phyloP scores from a whole-genome alignment of 805 yeast species.

The Candida ponderosae region DNA sequence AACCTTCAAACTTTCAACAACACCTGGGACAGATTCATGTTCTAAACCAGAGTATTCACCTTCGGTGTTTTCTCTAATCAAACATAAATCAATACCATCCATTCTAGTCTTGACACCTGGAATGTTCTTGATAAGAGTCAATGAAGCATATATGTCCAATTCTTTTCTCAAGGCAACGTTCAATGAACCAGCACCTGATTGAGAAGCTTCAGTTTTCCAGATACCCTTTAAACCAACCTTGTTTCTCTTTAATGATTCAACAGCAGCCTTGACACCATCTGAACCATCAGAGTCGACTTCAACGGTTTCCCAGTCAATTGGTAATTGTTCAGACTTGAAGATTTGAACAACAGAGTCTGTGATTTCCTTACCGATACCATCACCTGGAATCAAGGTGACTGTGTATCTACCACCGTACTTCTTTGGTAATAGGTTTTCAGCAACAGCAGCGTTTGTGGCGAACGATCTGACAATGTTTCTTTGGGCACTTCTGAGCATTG shows the following conservation, averaged over 20 bases:
- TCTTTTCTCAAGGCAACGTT: conserved; percentile 97
- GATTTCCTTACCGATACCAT: conserved; percentile 95
- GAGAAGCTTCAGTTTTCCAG: conserved; percentile 81
- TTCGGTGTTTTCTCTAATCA: conserved; percentile 98
- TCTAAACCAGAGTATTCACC: conserved; percentile 98
- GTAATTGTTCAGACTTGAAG: conserved; percentile 80
- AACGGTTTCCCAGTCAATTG: conserved; percentile 88
- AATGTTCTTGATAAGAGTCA: conserved; percentile 87
- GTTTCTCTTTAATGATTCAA: conserved; percentile 87
- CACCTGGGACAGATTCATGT: conserved; percentile 96
- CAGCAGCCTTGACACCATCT: conserved; percentile 73
- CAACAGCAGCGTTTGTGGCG: conserved; percentile 49
- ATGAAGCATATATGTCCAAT: conserved; percentile 89
- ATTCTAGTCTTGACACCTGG: conserved; percentile 92
- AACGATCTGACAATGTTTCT: conserved; percentile 22
- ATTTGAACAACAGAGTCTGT: conserved; percentile 89
- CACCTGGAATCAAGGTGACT: conserved; percentile 95
- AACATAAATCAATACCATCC: conserved; percentile 82
- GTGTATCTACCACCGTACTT: conserved; percentile 92
- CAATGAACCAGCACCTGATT: conserved; percentile 73
- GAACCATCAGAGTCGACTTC: conserved; percentile 56
- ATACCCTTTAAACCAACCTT: conserved; percentile 96
- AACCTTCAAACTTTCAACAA: conserved; percentile 92
- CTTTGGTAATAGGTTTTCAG: conserved; percentile 68
- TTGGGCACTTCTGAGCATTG: neutral